Base-by-base conservation (phyloP, 2,329 filamentous ascomycete species). In the Xylaria sp. region DNA sequence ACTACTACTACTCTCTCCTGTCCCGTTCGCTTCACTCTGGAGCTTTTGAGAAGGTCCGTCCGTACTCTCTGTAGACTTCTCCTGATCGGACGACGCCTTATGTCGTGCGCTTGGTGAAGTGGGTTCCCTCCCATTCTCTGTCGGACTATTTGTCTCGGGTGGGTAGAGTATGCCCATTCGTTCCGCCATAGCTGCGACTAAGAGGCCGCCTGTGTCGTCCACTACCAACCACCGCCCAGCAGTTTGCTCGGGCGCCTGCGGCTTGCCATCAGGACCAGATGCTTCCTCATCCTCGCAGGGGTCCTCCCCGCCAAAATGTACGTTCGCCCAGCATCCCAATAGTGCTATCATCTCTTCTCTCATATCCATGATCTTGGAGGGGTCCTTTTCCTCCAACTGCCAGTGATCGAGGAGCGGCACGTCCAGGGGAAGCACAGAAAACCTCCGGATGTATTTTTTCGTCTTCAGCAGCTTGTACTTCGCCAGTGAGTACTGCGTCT, bases 401-500 rank as follows among this genome's bases (percentile, higher is more conserved):
- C 89, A 95, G 62, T 91, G 84, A 18, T 86, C 85, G 57, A 97
- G 77, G 60, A 85, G 81, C 0, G 86, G 81, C 13, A 95, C 85
- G 67, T 97, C 92, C 63, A 97, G 75, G 0, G 93, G 93, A 47
- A 96, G 72, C 1, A 94, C 84, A 0, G 89, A 91, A 67, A 99
- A 97, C 11, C 92, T 82, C 65, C 89, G 87, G 60, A 97, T 82
- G 70, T 96, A 97, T 74, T 99, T 99, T 70, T 88, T 92, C 60
- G 90, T 89, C 76, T 99, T 99, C 42, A 96, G 81, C 17, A 97
- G 78, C 67, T 94, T 96, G 74, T 99, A 99, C 72, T 99, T 99
- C 40, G 93, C 92, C 53, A 97, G 78, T 2, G 92, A 95, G 68
- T 95, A 99, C 0, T 86, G 82, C 0, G 94, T 97, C 79, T 99